Conservation (phyloP, 2,329 filamentous ascomycete genomes). For the Zarea fungicola region DNA sequence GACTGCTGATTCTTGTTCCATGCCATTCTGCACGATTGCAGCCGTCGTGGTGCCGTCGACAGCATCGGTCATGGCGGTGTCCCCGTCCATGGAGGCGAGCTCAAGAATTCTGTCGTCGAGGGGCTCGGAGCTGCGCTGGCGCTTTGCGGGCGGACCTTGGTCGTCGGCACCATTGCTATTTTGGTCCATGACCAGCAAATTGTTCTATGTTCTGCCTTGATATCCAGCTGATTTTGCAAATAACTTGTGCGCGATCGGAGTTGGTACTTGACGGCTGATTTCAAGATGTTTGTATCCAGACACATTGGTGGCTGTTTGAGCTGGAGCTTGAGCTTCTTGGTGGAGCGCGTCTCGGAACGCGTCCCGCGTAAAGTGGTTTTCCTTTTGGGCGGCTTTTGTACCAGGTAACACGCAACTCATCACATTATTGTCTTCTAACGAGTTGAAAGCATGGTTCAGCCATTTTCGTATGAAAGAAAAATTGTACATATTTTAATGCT, state of each 20-base stretch:
- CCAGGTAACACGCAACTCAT: too few relatives aligned
- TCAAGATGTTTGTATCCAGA: too few relatives aligned
- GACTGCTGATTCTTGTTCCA: not conserved
- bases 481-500: too few relatives aligned
- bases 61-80: not conserved
- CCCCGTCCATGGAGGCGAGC: not conserved
- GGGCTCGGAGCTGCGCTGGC: conserved; percentile 5
- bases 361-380: conserved; percentile 8
- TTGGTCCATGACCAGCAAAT: not conserved
- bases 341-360: conserved; percentile 6
- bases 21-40: too few relatives aligned
- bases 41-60: too few relatives aligned
- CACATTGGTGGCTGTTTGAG: not conserved
- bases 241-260: not conserved
- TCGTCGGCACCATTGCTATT: conserved; percentile 8
- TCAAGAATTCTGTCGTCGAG: conserved; percentile 4
- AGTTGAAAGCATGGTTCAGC: too few relatives aligned
- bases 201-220: rapidly evolving
- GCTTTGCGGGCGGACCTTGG: conserved; percentile 8
- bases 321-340: not conserved
- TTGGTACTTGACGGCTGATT: not conserved
- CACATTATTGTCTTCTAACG: too few relatives aligned
- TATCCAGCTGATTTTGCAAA: too few relatives aligned
- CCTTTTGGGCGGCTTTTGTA: too few relatives aligned
- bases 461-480: too few relatives aligned